Conservation (phyloP, 768 basidiomycete species). For the Hygrophoropsis aurantiaca region DNA sequence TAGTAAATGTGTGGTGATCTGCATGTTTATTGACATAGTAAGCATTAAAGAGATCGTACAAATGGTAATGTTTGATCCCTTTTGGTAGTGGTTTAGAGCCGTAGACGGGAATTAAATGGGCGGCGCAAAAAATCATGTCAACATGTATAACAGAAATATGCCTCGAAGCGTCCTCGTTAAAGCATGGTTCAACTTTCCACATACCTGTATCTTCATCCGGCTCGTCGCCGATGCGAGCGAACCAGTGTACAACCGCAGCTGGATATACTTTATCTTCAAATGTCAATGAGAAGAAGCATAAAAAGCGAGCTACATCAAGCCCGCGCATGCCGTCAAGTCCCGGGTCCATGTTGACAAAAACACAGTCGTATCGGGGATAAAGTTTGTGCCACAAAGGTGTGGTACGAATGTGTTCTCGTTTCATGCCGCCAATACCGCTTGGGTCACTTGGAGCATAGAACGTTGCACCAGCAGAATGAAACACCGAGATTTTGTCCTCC, state of each 20-base stretch:
- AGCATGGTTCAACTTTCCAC: constrained; percentile 26
- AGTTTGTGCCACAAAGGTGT: not conserved
- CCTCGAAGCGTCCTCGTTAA: not conserved
- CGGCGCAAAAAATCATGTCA: constrained; percentile 12
- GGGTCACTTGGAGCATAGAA: not conserved
- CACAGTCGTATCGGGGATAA: not conserved
- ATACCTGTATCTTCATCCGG: constrained; percentile 23
- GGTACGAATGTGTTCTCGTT: not conserved
- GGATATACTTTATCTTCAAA: constrained; percentile 11
- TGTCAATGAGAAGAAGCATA: constrained; percentile 21
- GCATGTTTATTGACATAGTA: constrained; percentile 25
- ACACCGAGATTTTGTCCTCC: constrained; percentile 5
- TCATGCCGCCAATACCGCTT: not conserved
- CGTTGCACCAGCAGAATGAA: constrained; percentile 18
- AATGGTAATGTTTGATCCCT: constrained; percentile 12
- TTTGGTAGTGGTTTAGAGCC: constrained; percentile 10
- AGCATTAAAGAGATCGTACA: constrained; percentile 19
- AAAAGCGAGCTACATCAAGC: constrained; percentile 13
- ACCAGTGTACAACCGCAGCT: constrained; percentile 27
- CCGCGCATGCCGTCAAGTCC: constrained; percentile 16
- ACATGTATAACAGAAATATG: constrained; percentile 18
- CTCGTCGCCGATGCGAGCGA: constrained; percentile 3
- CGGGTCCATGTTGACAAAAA: not conserved
- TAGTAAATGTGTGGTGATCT: constrained; percentile 21
- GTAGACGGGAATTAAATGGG: constrained; percentile 26